Base-by-base conservation (phyloP, 2,329 filamentous ascomycete species). In the Cladophialophora psammophila region DNA sequence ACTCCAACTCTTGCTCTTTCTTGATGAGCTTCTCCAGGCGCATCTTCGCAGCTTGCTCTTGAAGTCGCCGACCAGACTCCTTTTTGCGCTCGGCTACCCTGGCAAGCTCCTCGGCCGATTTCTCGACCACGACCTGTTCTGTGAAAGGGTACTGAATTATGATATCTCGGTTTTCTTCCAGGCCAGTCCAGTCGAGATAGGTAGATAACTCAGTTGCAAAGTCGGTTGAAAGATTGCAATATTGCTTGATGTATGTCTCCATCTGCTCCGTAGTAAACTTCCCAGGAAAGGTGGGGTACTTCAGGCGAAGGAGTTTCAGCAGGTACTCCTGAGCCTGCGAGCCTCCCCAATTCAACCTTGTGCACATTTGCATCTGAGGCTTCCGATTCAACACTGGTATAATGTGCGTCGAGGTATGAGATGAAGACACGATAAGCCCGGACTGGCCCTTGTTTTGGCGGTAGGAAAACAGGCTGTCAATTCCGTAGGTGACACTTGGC, bases 31-130 rank as follows among this genome's bases (percentile, higher is more conserved):
- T 96, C 71, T 99, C 95, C 0, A 99, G 82, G 7, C 95, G 90
- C 93, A 97, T 97, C 79, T 97, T 98, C 9, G 94, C 94, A 0
- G 95, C 95, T 79, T 99, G 95, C 74, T 97, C 93, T 78, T 99
- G 95, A 32, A 99, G 77, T 54, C 96, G 86, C 70, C 95, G 86
- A 0, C 95, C 95, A 72, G 93, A 95, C 79, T 99, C 95, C 78
- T 96, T 96, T 76, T 96, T 93, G 77, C 94, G 91, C 82, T 99
- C 95, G 10, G 94, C 93, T 70, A 96, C 92, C 48, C 89, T 86
- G 2, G 92, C 93, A 15, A 99, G 85, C 78, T 99, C 95, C 77
- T 98, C 95, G 75, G 96, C 92, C 1, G 91, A 95, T 82, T 99
- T 99, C 76, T 97, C 92, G 0, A 94, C 80, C 1, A 97, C 83